Evolutionary conservation across 306 rosid species (phyloP).

Genomic region (Cotoneaster glaucophyllus): DNA sequence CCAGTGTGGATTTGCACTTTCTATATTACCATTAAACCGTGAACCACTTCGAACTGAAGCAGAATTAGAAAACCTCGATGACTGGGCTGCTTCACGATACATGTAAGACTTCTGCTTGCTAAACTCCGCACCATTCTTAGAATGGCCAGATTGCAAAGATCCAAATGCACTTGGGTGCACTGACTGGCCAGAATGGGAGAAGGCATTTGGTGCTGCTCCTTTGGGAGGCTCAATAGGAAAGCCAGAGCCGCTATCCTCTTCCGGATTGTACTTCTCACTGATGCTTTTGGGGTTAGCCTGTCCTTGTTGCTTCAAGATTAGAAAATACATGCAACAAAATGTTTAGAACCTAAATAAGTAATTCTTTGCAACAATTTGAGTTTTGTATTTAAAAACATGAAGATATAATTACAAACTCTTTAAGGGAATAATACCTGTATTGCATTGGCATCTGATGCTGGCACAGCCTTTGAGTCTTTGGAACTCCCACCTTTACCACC

Average conservation of each 20-base stretch:
- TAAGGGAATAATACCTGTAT: constrained; percentile 33
- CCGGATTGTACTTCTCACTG: constrained; percentile 45
- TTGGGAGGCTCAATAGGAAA: constrained; percentile 44
- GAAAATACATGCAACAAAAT: not conserved
- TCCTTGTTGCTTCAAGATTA: constrained; percentile 40
- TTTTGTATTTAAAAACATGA: not conserved
- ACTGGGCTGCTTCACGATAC: constrained; percentile 30
- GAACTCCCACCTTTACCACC: constrained; percentile 29
- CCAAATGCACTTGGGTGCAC: constrained; percentile 39
- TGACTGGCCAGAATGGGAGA: constrained; percentile 49
- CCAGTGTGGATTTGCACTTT: constrained; percentile 49
- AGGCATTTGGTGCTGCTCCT: constrained; percentile 17
- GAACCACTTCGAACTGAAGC: constrained; percentile 46
- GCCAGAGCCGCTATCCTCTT: constrained; percentile 46
- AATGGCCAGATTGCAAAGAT: constrained; percentile 18
- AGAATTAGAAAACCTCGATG: constrained; percentile 62
- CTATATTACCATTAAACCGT: constrained; percentile 31
- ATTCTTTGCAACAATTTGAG: not conserved
- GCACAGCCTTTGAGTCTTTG: constrained; percentile 39
- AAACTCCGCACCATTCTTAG: constrained; percentile 20
- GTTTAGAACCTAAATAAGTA: not conserved
- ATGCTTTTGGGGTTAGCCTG: constrained; percentile 31
- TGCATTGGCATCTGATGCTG: constrained; percentile 50
- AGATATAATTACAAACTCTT: not conserved
- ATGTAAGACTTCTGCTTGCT: constrained; percentile 39